Conservation (phyloP, 441 rosid genomes). For the Adansonia rubrostipa region DNA sequence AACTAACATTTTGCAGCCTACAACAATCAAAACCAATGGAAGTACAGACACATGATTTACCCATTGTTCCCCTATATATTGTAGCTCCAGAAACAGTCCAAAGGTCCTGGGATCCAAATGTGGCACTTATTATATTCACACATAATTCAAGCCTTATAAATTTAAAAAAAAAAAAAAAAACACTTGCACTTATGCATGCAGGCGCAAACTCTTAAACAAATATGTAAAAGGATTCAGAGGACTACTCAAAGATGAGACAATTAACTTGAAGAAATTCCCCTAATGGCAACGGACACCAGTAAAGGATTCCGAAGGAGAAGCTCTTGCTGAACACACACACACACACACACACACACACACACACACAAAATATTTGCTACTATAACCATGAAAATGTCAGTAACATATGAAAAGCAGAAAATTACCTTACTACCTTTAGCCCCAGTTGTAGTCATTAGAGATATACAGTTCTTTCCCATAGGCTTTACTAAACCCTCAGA, state of each 20-base stretch:
- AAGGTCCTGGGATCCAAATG: conserved; percentile 11
- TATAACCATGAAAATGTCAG: conserved; percentile 10
- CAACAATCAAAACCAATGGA: conserved; percentile 1
- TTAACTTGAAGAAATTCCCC: neutral
- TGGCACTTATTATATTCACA: conserved; percentile 1
- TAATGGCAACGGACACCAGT: neutral
- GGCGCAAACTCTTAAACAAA: neutral
- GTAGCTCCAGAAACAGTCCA: neutral
- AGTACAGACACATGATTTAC: neutral
- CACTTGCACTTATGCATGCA: neutral
- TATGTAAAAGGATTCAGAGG: neutral
- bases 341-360: neutral
- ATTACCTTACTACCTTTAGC: conserved; percentile 98
- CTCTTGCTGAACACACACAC: neutral
- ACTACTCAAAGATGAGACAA: neutral
- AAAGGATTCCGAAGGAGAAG: neutral
- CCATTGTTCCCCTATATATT: neutral
- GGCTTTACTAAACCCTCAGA: conserved; percentile 89
- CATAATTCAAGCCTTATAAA: neutral
- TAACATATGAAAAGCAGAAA: conserved; percentile 28
- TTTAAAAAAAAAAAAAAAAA: neutral
- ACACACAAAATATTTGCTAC: neutral
- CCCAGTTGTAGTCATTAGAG: conserved; percentile 97
- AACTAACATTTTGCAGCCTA: neutral
- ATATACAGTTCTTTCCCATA: conserved; percentile 89